Evolutionary conservation across 352 stramenopile species (phyloP), one percentile per base, ranked within the genome.

Genomic region (Phytophthora brassicae): DNA sequence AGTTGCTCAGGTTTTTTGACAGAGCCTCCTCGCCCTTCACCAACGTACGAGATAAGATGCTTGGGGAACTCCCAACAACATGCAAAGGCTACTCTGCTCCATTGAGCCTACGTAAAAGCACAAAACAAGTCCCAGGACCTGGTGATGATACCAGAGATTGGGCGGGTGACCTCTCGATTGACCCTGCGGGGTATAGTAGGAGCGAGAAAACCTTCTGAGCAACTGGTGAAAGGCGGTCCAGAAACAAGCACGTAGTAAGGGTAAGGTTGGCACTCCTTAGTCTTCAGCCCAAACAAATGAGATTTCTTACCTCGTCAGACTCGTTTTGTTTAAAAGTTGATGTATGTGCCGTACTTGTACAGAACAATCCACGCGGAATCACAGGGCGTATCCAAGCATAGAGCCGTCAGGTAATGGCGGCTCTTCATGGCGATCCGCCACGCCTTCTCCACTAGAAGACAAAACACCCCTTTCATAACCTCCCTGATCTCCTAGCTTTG

Each of bases 251-350:
- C 31, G 2, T 42, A 54, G 9, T 26, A 33, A 8, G n/a, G n/a
- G n/a, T n/a, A 54, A 16, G n/a, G 17, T 43, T 28, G 38, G 38
- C 23, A 50, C 24, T 26, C 16, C 2, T 22, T 24, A 38, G 13
- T 4, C 20, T n/a, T 26, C 11, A 38, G 6, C 11, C 11, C 31
- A 38, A 13, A n/a, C 6, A 9, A 38, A 3, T 16, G 2, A 16
- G 11, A 13, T 13, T 8, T 38, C 44, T 6, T n/a, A 54, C 29
- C 48, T 43, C 31, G 48, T 45, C 20, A 45, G 23, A 23, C 31
- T 45, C 26, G 48, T 55, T 5, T 29, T 29, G 31, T 55, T 45
- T 20, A n/a, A 55, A 45, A 55, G 19, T 55, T 55, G n/a, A 45
- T 14, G 12, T 45, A 29, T 17, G n/a, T 45, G 48, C 48, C 39